Base-by-base conservation (phyloP, 805 yeast genomes). In the Cephaloascus fragrans region DNA sequence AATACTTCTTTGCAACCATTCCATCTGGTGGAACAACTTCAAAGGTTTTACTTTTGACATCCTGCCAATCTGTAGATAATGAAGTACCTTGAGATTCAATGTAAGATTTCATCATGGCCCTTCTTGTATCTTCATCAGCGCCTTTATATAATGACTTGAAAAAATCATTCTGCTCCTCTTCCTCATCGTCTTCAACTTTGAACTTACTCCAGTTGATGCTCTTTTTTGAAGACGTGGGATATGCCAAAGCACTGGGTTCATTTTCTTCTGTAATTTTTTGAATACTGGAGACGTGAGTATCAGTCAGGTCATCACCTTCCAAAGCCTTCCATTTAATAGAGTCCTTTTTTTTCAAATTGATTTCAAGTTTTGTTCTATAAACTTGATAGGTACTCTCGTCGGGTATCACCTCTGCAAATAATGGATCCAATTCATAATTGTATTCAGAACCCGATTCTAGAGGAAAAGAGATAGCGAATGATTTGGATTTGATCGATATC, bases 61-160 rank as follows among this genome's bases (percentile, higher is more conserved):
- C 95, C 9, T 63, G 73, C 99, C 99, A 93, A 53, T 86, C 84
- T 3, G 98, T 93, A 35, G 95, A 85, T 42, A 93, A 65, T 2
- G 95, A 77, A 0, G 98, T 93, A 17, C 99, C 99, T 49, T 84
- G 83, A 48, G 95, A 84, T 59, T 93, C 96, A n/a, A 77, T 69
- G 51, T 75, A 93, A 39, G 96, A 85, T 62, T 93, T 93, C 95
- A 86, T 83, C 97, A 93, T 93, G 2, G 99, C 99, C 38, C 94
- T 69, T 47, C 67, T 68, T 1, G 95, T 81, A 50, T 93, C 96
- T 5, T 83, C 93, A 53, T 88, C 95, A 0, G 95, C 90, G 46
- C 73, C 79, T 19, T 71, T 70, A 60, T 83, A 93, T 9, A 93
- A 53, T 45, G 77, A 69, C 48, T 77, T 73, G 62, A 93, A 93